These are phyloP conservation scores for Phytophthora cactorum DNA, from an alignment of 352 stramenopile species.

Conservation along the genomic window DNA sequence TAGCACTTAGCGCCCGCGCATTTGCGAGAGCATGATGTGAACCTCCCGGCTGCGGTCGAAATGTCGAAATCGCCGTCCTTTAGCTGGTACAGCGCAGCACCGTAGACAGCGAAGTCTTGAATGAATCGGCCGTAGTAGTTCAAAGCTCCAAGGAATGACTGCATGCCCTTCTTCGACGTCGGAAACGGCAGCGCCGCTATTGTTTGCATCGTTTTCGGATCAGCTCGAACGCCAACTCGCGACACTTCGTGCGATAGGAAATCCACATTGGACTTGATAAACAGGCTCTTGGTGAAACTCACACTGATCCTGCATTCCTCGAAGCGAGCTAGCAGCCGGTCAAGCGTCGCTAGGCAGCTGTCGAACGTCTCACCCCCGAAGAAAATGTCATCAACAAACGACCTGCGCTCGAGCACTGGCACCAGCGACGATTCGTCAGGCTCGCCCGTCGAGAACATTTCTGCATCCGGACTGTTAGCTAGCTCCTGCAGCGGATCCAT, in stretches of 20 bases:
- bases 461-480: background rate
- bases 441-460: background rate
- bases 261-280: background rate
- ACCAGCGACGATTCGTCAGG: background rate
- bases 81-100: slow-evolving; percentile 18
- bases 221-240: background rate
- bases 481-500: too few relatives aligned
- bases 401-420: background rate
- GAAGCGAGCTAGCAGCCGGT: background rate
- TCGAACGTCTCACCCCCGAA: background rate
- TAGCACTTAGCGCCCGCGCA: slow-evolving; percentile 21
- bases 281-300: background rate
- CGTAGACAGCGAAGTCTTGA: background rate
- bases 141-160: background rate
- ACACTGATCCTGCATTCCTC: background rate
- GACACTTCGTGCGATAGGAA: background rate
- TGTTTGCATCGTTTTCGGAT: background rate
- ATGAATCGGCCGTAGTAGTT: background rate
- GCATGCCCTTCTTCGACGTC: background rate
- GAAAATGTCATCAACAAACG: background rate
- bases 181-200: background rate
- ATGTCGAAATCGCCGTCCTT: slow-evolving; percentile 16
- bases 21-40: slow-evolving; percentile 28
- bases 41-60: slow-evolving; percentile 10
- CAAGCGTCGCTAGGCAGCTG: background rate